A percentile compares a stretch with the other conserved stretches of the same genome.
Evolutionary conservation across 2,329 filamentous ascomycete genomes (phyloP).

Genomic region (Scedosporium aurantiacum): DNA sequence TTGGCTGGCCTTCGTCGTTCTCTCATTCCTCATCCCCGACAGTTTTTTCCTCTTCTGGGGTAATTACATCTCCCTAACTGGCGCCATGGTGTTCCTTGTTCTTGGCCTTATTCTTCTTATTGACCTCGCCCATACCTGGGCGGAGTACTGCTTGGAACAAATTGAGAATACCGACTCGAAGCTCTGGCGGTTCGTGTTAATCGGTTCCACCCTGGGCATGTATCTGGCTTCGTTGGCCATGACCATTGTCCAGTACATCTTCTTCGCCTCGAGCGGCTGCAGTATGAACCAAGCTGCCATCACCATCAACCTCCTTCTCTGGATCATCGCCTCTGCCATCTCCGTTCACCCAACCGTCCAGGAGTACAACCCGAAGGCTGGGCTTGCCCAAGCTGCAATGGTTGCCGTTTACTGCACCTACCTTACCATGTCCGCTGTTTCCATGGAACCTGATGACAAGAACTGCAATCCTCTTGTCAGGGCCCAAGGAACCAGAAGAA

Average conservation of each 20-base stretch:
- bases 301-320: conserved; percentile 80
- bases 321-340: conserved; percentile 68
- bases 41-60: conserved; percentile 92
- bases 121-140: conserved; percentile 93
- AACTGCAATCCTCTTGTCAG: conserved; percentile 86
- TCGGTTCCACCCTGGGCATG: conserved; percentile 90
- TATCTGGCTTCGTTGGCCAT: conserved; percentile 83
- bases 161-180: conserved; percentile 83
- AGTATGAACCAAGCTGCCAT: conserved; percentile 96
- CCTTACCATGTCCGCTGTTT: conserved; percentile 93
- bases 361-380: conserved; percentile 84
- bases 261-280: conserved; percentile 74
- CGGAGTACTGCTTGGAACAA: conserved; percentile 87
- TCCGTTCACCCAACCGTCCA: conserved; percentile 87
- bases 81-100: conserved; percentile 86
- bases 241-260: conserved; percentile 95
- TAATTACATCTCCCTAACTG: conserved; percentile 79
- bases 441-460: conserved; percentile 92
- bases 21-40: conserved; percentile 94
- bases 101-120: conserved; percentile 87
- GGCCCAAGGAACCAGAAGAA: conserved; percentile 77
- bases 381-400: conserved; percentile 94
- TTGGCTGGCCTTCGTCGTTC: conserved; percentile 76
- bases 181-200: conserved; percentile 74
- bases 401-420: conserved; percentile 98